Evolutionary conservation across 768 basidiomycete species (phyloP).

Genomic region (Mycena leptocephala): DNA sequence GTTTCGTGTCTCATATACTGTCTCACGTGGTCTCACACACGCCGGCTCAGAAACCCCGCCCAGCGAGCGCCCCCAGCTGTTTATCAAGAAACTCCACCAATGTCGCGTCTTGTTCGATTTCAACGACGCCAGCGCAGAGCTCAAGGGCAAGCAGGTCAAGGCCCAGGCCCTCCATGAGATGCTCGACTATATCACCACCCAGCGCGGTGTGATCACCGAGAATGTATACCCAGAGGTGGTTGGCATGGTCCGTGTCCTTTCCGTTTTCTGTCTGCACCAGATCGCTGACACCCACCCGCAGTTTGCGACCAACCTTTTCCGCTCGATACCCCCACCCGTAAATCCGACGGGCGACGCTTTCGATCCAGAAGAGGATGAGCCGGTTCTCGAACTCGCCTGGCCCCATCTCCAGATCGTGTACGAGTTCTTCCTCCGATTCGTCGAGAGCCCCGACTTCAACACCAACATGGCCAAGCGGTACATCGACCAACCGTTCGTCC

Average conservation of each 20-base stretch:
- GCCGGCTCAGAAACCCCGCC: constrained; percentile 85
- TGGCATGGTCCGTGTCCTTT: constrained; percentile 83
- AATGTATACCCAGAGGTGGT: constrained; percentile 99
- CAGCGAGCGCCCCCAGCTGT: constrained; percentile 90
- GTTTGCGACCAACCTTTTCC: constrained; percentile 99
- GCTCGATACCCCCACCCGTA: constrained; percentile 99
- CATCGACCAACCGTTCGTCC: constrained; percentile 96
- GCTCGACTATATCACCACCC: constrained; percentile 98
- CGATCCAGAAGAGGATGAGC: constrained; percentile 99
- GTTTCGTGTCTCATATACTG: constrained; percentile 44
- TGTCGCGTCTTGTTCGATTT: constrained; percentile 99
- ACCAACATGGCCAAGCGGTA: constrained; percentile 97
- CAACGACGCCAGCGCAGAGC: constrained; percentile 95
- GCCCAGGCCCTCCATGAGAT: constrained; percentile 98
- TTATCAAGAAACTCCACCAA: constrained; percentile 95
- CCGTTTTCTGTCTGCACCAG: background rate
- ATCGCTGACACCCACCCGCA: constrained; percentile 49
- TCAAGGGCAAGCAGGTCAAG: constrained; percentile 99
- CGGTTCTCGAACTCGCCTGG: constrained; percentile 99
- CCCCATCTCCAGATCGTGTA: constrained; percentile 99
- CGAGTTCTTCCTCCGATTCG: constrained; percentile 99
- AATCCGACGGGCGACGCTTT: constrained; percentile 99
- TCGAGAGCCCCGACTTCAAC: constrained; percentile 98
- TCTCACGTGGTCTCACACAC: constrained; percentile 27
- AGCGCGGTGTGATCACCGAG: constrained; percentile 96